These are phyloP conservation scores for Thielaviopsis musarum DNA, from an alignment of 2,329 filamentous ascomycete genomes.

Conservation along the genomic window DNA sequence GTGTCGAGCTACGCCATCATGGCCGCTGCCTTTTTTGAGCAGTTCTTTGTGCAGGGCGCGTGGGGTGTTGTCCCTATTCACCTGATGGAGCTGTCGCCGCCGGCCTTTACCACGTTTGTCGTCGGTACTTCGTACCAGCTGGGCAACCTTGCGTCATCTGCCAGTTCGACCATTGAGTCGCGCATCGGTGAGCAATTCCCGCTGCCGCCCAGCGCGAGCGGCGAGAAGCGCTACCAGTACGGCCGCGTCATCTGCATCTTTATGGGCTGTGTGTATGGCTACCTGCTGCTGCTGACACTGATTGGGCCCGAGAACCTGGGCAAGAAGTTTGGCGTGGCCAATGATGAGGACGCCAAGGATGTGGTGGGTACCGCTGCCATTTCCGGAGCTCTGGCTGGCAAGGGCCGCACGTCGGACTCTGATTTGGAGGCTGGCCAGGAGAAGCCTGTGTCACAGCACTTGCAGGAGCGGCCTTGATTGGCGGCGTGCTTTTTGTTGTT, in stretches of 20 bases:
- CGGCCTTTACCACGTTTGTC: conserved; percentile 56
- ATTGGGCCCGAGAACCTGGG: conserved; percentile 40
- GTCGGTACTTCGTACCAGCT: conserved; percentile 62
- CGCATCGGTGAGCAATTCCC: conserved; percentile 61
- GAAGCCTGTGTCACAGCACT: no score
- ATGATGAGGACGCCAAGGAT: conserved; percentile 31
- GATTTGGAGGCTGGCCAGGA: conserved; percentile 3
- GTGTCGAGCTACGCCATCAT: conserved; percentile 40
- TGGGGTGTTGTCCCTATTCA: conserved; percentile 67
- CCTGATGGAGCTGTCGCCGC: conserved; percentile 59
- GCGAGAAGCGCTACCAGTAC: conserved; percentile 47
- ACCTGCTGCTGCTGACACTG: conserved; percentile 43
- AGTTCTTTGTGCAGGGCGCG: conserved; percentile 61
- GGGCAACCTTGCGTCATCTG: conserved; percentile 54
- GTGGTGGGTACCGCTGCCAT: conserved; percentile 26
- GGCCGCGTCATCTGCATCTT: conserved; percentile 81
- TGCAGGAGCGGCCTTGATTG: no score
- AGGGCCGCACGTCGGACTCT: conserved; percentile 3
- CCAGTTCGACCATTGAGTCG: conserved; percentile 59
- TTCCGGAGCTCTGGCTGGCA: neutral
- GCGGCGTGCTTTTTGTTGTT: no score
- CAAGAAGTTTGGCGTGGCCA: conserved; percentile 32
- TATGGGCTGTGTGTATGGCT: conserved; percentile 65
- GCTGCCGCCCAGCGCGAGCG: conserved; percentile 36
- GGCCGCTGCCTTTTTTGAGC: conserved; percentile 53